Base-by-base conservation (phyloP, 805 yeast genomes). In the Wickerhamia fluorescens region DNA sequence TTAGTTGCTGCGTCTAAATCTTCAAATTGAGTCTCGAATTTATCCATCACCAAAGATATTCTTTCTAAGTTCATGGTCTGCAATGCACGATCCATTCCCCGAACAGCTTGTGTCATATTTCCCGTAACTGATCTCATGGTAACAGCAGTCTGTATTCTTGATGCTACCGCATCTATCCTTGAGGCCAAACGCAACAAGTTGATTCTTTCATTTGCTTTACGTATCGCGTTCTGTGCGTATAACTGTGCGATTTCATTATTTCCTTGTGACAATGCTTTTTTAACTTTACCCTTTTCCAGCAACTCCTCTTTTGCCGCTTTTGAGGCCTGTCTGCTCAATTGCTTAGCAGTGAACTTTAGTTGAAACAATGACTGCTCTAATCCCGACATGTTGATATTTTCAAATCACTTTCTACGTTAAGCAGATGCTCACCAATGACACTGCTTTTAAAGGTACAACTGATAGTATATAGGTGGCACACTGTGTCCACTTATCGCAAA, bases 121-220 rank as follows among this genome's bases (percentile, higher is more conserved):
- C 88, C 87, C 0, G 95, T 85, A 7, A 92, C 96, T 28, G 84
- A 76, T 41, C 95, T 71, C 99, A 92, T 92, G 0, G 97, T 89
- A 5, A 92, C 96, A 0, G 98, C 98, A 0, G 99, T 92, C 46
- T 89, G 96, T 2, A 92, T 95, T 35, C 98, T 62, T 4, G 94
- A 80, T 0, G 97, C 94, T 14, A 92, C 98, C 0, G 97, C 89
- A 57, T 92, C 99, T 13, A 92, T 84, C 34, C 96, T 61, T 0
- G 95, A 84, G 0, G 96, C 81, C 34, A 92, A 63, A 41, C 89
- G 68, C 30, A 92, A 61, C 31, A 92, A 58, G 49, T 82, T 89
- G 30, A 89, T 65, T 38, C 89, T 65, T 54, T 92, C 99, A 45
- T 82, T 83, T 25, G 82, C 70, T 55, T 92, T 92, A 28, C 99